Evolutionary conservation across 2,329 filamentous ascomycete genomes (phyloP).

Genomic region (Bretziella fagacearum): DNA sequence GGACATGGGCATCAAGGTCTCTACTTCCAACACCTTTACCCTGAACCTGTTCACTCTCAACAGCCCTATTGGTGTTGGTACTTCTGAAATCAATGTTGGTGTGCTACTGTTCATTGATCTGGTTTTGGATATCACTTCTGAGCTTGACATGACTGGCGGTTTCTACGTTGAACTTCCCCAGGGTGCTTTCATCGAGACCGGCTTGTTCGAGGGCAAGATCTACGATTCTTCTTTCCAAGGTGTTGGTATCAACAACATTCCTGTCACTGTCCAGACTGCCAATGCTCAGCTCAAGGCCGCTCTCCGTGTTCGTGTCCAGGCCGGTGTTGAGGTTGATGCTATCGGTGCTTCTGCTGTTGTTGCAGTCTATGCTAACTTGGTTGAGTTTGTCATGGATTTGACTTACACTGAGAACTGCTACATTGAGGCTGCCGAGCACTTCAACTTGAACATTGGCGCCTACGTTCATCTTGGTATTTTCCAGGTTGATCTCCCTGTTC

Average conservation of each 20-base stretch:
- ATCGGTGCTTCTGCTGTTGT: slow-evolving; percentile 28
- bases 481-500: slow-evolving; percentile 25
- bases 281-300: slow-evolving; percentile 31
- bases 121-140: slow-evolving; percentile 30
- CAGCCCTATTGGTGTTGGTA: slow-evolving; percentile 26
- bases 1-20: slow-evolving; percentile 29
- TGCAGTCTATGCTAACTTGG: slow-evolving; percentile 33
- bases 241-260: slow-evolving; percentile 28
- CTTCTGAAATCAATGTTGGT: slow-evolving; percentile 29
- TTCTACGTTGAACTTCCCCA: slow-evolving; percentile 33
- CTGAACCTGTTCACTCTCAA: slow-evolving; percentile 32
- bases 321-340: slow-evolving; percentile 24
- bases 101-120: slow-evolving; percentile 35
- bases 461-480: slow-evolving; percentile 23
- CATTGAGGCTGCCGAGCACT: slow-evolving; percentile 22
- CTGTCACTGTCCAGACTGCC: slow-evolving; percentile 31
- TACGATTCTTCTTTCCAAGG: slow-evolving; percentile 29
- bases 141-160: slow-evolving; percentile 33
- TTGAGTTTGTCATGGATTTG: slow-evolving; percentile 33
- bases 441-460: slow-evolving; percentile 26
- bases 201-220: slow-evolving; percentile 28
- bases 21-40: slow-evolving; percentile 30
- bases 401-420: slow-evolving; percentile 23
- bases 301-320: slow-evolving; percentile 33
- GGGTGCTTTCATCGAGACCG: slow-evolving; percentile 25